Evolutionary conservation across 2,329 filamentous ascomycete genomes (phyloP).

Genomic region (Ascosphaera aggregata): DNA sequence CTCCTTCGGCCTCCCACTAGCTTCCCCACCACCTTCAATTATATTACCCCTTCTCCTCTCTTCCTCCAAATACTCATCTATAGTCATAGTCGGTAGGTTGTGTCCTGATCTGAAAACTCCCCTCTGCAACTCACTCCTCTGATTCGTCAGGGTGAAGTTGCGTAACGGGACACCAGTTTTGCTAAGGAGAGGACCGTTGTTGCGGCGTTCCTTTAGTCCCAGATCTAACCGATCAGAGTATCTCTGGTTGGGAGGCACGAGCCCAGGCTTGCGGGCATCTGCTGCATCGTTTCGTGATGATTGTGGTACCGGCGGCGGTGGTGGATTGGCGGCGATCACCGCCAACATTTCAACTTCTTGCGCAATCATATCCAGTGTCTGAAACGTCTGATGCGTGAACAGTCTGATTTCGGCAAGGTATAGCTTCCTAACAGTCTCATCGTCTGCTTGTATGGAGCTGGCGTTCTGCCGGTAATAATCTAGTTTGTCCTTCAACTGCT

Average conservation of each 20-base stretch:
- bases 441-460: constrained; percentile 44
- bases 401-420: constrained; percentile 55
- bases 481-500: constrained; percentile 61
- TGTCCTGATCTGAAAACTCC: constrained; percentile 81
- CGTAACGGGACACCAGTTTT: constrained; percentile 63
- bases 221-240: constrained; percentile 59
- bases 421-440: constrained; percentile 58
- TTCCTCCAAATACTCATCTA: constrained; percentile 93
- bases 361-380: constrained; percentile 65
- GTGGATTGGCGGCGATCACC: constrained; percentile 31
- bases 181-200: constrained; percentile 43
- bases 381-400: constrained; percentile 57
- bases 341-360: constrained; percentile 66
- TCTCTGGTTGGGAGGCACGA: constrained; percentile 25
- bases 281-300: too few relatives aligned
- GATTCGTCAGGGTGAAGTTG: constrained; percentile 69
- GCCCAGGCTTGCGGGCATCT: too few relatives aligned
- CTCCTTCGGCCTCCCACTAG: constrained; percentile 42
- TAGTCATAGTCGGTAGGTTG: constrained; percentile 88
- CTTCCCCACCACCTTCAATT: constrained; percentile 70
- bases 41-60: constrained; percentile 67
- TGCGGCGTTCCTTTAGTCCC: constrained; percentile 24
- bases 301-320: too few relatives aligned
- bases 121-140: constrained; percentile 47
- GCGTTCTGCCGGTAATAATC: constrained; percentile 41